Evolutionary conservation across 768 basidiomycete genomes (phyloP).

Genomic region (Asterophora lycoperdoides): DNA sequence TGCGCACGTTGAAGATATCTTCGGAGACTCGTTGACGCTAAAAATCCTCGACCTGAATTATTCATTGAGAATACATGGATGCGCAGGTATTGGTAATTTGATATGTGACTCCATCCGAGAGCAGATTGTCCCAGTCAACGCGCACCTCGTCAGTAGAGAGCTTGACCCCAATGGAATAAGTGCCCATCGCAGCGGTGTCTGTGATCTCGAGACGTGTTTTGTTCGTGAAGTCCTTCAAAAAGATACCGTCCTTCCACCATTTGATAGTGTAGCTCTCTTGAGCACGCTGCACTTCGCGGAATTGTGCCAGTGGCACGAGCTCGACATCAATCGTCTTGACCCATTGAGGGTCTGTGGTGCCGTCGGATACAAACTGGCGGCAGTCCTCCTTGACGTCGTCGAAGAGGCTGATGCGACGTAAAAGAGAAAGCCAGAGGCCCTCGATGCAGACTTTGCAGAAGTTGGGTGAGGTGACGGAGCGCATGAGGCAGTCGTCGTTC

Average conservation of each 20-base stretch:
- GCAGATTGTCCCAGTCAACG: constrained; percentile 33
- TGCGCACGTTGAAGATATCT: no score
- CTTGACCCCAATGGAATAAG: constrained; percentile 42
- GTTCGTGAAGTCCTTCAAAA: constrained; percentile 45
- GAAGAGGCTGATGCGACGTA: constrained; percentile 56
- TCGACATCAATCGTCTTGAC: constrained; percentile 38
- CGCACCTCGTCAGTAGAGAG: constrained; percentile 58
- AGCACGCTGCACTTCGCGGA: constrained; percentile 31
- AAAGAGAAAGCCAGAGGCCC: constrained; percentile 66
- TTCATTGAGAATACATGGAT: no score
- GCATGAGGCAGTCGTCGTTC: constrained; percentile 82
- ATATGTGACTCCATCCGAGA: constrained; percentile 11
- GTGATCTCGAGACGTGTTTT: constrained; percentile 42
- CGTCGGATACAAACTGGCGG: constrained; percentile 5
- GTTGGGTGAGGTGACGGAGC: constrained; percentile 60
- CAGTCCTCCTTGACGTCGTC: constrained; percentile 47
- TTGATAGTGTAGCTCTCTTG: constrained; percentile 52
- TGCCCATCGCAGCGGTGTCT: constrained; percentile 32
- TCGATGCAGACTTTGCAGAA: constrained; percentile 76
- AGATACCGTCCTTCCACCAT: constrained; percentile 49
- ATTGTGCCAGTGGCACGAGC: constrained; percentile 60
- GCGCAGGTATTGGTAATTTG: constrained; percentile 8
- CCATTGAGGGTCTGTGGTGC: constrained; percentile 9
- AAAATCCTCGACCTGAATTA: no score
- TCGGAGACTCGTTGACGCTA: no score